Percentiles rank a stretch among this genome's conserved stretches.
phyloP scores from a whole-genome alignment of 805 yeast species.

The Kluyveromyces siamensis region DNA sequence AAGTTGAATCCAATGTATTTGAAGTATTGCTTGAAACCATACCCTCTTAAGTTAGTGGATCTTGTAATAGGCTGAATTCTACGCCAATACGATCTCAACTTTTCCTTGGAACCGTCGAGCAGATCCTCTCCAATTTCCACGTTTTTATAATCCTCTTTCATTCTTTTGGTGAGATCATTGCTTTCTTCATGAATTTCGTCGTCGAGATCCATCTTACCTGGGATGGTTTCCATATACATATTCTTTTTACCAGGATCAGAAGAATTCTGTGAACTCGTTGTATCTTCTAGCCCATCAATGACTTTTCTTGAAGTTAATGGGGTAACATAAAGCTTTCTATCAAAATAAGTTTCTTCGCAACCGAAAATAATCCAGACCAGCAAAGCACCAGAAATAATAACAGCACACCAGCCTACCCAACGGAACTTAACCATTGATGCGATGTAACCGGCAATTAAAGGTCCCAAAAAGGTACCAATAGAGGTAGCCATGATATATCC shows the following conservation, averaged over 20 bases:
- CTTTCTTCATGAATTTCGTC: neutral
- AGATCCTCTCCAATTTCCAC: slow-evolving; percentile 11
- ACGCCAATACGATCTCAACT: slow-evolving; percentile 36
- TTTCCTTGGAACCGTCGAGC: slow-evolving; percentile 35
- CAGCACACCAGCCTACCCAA: slow-evolving; percentile 70
- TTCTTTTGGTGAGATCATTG: slow-evolving; percentile 5
- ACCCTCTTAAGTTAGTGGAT: slow-evolving; percentile 51
- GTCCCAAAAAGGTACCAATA: slow-evolving; percentile 72
- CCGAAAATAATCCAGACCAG: slow-evolving; percentile 45
- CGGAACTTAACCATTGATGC: slow-evolving; percentile 52
- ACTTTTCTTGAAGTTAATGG: slow-evolving; percentile 18
- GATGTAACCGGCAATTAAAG: slow-evolving; percentile 69
- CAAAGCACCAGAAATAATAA: slow-evolving; percentile 53
- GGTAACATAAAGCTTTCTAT: slow-evolving; percentile 38
- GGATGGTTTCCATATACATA: neutral
- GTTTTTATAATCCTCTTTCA: neutral
- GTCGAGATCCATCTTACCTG: neutral
- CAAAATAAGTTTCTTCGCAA: slow-evolving; percentile 66
- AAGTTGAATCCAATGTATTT: slow-evolving; percentile 40
- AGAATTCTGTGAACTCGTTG: slow-evolving; percentile 2
- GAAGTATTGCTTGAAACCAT: slow-evolving; percentile 58
- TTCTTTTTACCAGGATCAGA: neutral
- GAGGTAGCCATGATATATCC: slow-evolving; percentile 67
- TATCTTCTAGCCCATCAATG: neutral
- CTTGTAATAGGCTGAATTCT: slow-evolving; percentile 43